Base-by-base conservation (phyloP, 345 rosid genomes). In the Sonneratia caseolaris region DNA sequence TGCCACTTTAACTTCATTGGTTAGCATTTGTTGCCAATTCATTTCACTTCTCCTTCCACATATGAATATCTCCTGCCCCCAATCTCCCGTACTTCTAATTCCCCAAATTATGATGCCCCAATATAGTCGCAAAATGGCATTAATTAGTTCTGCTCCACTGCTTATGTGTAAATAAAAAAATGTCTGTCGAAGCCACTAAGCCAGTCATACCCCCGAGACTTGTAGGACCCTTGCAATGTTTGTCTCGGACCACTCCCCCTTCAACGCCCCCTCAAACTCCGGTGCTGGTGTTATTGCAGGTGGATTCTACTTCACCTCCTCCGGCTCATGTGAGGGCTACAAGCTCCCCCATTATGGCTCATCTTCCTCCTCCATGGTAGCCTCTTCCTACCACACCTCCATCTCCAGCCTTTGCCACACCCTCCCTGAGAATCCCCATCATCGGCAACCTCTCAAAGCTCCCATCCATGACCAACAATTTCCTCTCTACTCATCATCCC, bases 381-480 rank as follows among this genome's bases (percentile, higher is more conserved):
- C 59, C 32, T 3, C 4, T 61, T 77, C 81, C 2, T 79, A 82
- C 69, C 74, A 79, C 3, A 45, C 87, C 68, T 89, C 98, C 13
- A 85, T 87, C 73, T 74, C 98, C 71, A 81, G 87, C 77, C 85
- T 90, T 80, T 87, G 89, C n/a, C 81, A 77, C 1, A 80, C 87
- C 32, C 73, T 91, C 69, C 85, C 97, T 5, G 89, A 91, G 47
- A 88, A 75, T 37, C 89, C 89, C 96, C 16, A 87, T 84, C 79
- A 83, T 91, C 80, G 91, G 91, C 85, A 78, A 80, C 81, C 77
- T 91, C 80, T 70, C 86, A 69, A 93, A 91, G 76, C 88, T 93
- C 24, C 96, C 93, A 24, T 51, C 87, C 47, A 91, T 96, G 79
- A 93, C 96, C 64, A 93, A 91, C 87, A 89, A 86, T 68, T 93